These are phyloP conservation scores for Rhododendron ovatum DNA, from an alignment of 148 eudicot species.

Conservation along the genomic window DNA sequence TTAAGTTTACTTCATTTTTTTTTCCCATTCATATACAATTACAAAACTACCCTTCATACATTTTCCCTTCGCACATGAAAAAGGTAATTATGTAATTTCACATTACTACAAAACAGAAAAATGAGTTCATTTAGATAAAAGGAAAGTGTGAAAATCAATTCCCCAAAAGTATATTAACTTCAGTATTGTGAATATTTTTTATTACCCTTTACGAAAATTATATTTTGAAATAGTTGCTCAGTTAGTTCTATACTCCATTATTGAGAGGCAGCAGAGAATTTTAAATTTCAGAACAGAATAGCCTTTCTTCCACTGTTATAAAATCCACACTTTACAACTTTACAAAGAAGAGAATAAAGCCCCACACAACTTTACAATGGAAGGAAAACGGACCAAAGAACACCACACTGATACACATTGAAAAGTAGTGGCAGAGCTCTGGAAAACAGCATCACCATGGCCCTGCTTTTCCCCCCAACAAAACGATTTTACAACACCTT, in stretches of 20 bases:
- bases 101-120: no score
- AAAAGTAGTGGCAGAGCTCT: not conserved
- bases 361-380: not conserved
- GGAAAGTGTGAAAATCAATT: not conserved
- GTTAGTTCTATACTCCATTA: no score
- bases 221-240: not conserved
- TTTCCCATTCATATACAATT: no score
- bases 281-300: not conserved
- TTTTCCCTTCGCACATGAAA: no score
- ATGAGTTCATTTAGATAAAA: not conserved
- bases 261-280: not conserved
- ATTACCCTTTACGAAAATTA: no score
- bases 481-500: no score
- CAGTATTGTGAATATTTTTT: no score
- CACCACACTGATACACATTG: not conserved
- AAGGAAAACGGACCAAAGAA: not conserved
- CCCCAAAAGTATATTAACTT: no score
- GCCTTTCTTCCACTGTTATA: not conserved
- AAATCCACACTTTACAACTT: not conserved
- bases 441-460: not conserved
- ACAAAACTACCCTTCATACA: no score
- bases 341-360: not conserved
- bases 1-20: no score
- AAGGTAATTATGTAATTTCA: no score
- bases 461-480: no score